Evolutionary conservation across 139 green algal genomes (phyloP), one percentile per base, ranked within the genome.

Genomic region (Dunaliella primolecta): DNA sequence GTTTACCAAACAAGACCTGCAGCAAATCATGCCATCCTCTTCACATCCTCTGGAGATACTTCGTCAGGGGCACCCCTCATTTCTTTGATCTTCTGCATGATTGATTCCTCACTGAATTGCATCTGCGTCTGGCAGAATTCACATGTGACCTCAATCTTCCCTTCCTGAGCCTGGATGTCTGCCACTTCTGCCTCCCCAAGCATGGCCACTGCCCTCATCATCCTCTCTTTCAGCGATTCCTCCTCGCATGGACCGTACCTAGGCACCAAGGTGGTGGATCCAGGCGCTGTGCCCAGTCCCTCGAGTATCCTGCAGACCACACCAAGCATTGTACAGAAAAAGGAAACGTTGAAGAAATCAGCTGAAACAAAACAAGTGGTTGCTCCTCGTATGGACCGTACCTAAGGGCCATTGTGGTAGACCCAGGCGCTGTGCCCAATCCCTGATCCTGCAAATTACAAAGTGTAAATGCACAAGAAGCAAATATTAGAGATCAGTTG

Each of bases 331-430:
- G n/a, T n/a, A n/a, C n/a, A n/a, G n/a, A n/a, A n/a, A n/a, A n/a
- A n/a, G n/a, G n/a, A n/a, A n/a, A n/a, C n/a, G n/a, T n/a, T n/a
- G n/a, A n/a, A n/a, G n/a, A n/a, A n/a, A n/a, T n/a, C n/a, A n/a
- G n/a, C n/a, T n/a, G n/a, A n/a, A n/a, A n/a, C n/a, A n/a, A n/a
- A n/a, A n/a, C n/a, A n/a, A 94, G 81, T 30, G 34, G 80, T 24
- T 89, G 88, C 34, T 82, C 32, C 29, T 96, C 93, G 88, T 95
- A 98, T 0, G 95, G 95, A 23, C 95, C 95, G 77, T 95, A 98
- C 33, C 75, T 88, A n/a, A 91, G 93, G 24, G 36, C 82, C 27
- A 95, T 81, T 55, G 85, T 81, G 36, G 91, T 89, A 2, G 56
- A 87, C 2, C 86, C 83, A 35, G 84, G 91, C 20, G 87, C 56